phyloP scores from a whole-genome alignment of 148 eudicot species.

The Linanthus parryae region DNA sequence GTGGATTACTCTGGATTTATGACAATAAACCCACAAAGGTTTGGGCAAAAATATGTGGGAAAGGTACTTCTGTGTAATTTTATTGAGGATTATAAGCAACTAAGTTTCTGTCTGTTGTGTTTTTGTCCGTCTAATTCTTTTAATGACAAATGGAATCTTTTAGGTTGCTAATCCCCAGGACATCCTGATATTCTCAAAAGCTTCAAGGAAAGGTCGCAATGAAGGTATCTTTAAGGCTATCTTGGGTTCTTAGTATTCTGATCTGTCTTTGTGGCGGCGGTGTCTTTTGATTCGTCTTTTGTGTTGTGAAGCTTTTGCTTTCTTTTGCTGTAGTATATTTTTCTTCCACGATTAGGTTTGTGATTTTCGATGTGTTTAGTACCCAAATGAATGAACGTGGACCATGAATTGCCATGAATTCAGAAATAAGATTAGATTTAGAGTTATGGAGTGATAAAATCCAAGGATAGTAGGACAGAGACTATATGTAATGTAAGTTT shows the following conservation, averaged over 20 bases:
- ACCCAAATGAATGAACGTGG: no score
- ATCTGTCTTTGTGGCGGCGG: no score
- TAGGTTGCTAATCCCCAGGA: slow-evolving; percentile 99
- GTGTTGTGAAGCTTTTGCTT: not conserved
- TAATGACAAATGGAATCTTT: no score
- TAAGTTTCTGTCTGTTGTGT: not conserved
- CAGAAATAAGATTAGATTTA: no score
- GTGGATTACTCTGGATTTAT: slow-evolving; percentile 97
- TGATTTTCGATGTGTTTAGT: no score
- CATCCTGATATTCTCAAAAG: slow-evolving; percentile 90
- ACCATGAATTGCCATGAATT: no score
- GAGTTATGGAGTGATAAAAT: no score
- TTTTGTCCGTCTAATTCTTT: no score
- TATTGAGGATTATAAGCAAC: not conserved
- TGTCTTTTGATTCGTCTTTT: not conserved
- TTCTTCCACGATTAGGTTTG: no score
- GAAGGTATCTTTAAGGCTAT: slow-evolving; percentile 39
- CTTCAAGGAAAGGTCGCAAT: slow-evolving; percentile 51
- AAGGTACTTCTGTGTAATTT: slow-evolving; percentile 43
- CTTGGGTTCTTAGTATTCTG: not conserved
- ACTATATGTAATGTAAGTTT: no score
- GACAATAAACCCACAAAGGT: slow-evolving; percentile 98
- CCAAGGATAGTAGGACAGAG: no score
- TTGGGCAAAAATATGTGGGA: slow-evolving; percentile 98
- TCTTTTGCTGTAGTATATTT: no score